Evolutionary conservation across 169 alveolate genomes (phyloP).

Genomic region (Plasmodium cynomolgi): DNA sequence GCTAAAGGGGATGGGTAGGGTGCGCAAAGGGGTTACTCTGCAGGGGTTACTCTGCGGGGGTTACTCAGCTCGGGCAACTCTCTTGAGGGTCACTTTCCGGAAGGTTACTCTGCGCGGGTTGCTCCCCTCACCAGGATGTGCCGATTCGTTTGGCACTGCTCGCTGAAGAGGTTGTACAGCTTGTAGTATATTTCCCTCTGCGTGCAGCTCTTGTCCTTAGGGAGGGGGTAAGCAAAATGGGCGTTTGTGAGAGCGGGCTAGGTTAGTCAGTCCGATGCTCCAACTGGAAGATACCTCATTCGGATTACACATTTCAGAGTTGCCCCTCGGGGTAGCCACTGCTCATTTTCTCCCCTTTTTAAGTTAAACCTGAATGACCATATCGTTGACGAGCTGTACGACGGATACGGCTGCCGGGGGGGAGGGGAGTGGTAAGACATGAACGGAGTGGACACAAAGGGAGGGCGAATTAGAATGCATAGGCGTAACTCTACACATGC

Average conservation of each 20-base stretch:
- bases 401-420: slow-evolving; percentile 27
- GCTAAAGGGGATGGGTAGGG: background rate
- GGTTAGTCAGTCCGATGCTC: background rate
- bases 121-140: slow-evolving; percentile 15
- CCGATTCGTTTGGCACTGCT: slow-evolving; percentile 41
- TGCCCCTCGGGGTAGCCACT: background rate
- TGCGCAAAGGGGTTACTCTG: background rate
- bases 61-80: background rate
- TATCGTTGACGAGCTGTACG: slow-evolving; percentile 26
- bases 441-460: background rate
- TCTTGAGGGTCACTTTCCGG: background rate
- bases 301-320: background rate
- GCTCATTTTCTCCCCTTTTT: background rate
- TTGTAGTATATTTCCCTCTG: slow-evolving; percentile 70
- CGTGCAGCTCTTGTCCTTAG: slow-evolving; percentile 55
- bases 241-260: background rate
- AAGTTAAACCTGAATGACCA: slow-evolving; percentile 28
- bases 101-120: background rate
- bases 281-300: background rate
- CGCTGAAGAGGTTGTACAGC: slow-evolving; percentile 38
- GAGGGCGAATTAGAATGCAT: background rate
- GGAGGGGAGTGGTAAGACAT: background rate
- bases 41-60: background rate
- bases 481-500: background rate
- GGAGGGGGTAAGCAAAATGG: background rate